A percentile compares a stretch with the other conserved stretches of the same genome.
Evolutionary conservation across 2,329 filamentous ascomycete species (phyloP).

Genomic region (Penicillium hordei): DNA sequence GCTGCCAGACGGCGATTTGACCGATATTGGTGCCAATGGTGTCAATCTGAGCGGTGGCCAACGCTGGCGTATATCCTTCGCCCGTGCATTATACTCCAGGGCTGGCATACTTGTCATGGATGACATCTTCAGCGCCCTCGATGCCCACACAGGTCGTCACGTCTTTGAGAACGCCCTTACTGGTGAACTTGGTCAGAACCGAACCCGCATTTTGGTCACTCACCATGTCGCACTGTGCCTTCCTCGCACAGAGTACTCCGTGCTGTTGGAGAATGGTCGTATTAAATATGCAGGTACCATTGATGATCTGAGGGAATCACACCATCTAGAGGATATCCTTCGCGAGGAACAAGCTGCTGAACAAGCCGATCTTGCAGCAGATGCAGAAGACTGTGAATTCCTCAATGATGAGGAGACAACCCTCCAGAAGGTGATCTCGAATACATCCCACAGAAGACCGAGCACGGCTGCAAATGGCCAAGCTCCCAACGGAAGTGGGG

Average conservation of each 20-base stretch:
- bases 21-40: constrained; percentile 80
- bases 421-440: constrained; percentile 27
- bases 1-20: constrained; percentile 72
- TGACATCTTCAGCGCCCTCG: constrained; percentile 79
- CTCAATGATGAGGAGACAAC: constrained; percentile 16
- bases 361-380: constrained; percentile 23
- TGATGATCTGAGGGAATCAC: constrained; percentile 53
- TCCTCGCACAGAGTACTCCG: constrained; percentile 69
- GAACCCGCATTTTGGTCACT: constrained; percentile 77
- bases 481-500: constrained; percentile 14
- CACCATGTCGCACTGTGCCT: constrained; percentile 74
- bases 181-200: constrained; percentile 65
- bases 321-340: constrained; percentile 46
- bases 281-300: constrained; percentile 65
- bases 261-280: constrained; percentile 69
- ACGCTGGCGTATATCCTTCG: constrained; percentile 78
- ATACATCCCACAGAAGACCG: constrained; percentile 13
- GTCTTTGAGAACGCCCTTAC: constrained; percentile 75
- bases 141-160: constrained; percentile 76
- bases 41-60: constrained; percentile 83
- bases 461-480: constrained; percentile 12
- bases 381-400: constrained; percentile 14
- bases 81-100: constrained; percentile 75
- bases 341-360: constrained; percentile 47
- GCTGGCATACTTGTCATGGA: constrained; percentile 75